Evolutionary conservation across 75 land plant genomes (phyloP).

Genomic region (Pinus albicaulis): DNA sequence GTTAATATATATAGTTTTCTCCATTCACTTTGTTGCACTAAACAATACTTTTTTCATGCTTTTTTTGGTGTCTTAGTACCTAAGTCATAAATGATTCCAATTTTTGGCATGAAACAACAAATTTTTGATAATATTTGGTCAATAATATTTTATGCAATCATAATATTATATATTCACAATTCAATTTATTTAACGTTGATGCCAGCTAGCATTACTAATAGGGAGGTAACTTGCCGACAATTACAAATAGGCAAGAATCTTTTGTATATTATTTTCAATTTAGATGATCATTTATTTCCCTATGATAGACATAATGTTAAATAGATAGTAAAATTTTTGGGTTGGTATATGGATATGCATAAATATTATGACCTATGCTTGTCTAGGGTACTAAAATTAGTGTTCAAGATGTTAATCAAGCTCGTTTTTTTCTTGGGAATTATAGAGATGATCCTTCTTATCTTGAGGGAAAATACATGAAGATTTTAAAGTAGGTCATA

Average conservation of each 20-base stretch:
- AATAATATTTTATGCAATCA: too few species aligned
- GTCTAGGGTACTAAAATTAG: constrained; percentile 97
- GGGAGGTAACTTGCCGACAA: not conserved
- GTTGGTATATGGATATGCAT: constrained; percentile 17
- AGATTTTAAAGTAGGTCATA: constrained; percentile 44
- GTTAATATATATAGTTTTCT: too few species aligned
- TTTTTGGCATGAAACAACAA: too few species aligned
- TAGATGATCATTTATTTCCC: not conserved
- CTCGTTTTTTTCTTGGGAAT: constrained; percentile 65
- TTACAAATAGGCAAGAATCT: too few species aligned
- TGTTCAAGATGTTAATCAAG: constrained; percentile 80
- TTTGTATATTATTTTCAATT: not conserved
- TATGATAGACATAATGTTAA: not conserved
- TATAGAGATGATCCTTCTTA: constrained; percentile 45
- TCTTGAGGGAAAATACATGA: constrained; percentile 75
- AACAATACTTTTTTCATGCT: too few species aligned
- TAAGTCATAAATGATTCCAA: too few species aligned
- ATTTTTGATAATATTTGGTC: too few species aligned
- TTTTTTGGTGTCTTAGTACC: too few species aligned
- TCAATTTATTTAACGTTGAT: too few species aligned
- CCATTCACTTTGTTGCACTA: too few species aligned
- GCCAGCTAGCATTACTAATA: not conserved
- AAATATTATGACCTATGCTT: constrained; percentile 47
- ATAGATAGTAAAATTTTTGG: not conserved
- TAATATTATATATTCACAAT: too few species aligned